phyloP scores from a whole-genome alignment of 1,284 basidiomycete species.

The Pisolithus thermaeus region DNA sequence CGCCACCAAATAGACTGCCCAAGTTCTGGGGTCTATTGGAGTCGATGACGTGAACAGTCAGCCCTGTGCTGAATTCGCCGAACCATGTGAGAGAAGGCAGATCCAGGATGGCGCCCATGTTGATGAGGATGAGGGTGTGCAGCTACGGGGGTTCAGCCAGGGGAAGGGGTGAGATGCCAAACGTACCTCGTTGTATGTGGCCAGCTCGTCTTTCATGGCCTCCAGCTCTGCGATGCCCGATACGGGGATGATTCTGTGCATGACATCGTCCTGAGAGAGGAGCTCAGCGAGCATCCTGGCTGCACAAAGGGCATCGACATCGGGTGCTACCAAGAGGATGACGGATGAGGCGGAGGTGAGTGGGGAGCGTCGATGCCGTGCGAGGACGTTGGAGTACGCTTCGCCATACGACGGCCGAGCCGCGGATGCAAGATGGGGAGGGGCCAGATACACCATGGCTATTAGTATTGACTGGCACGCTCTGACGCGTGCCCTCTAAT shows the following conservation, averaged over 20 bases:
- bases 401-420: slow-evolving; percentile 67
- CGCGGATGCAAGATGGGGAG: slow-evolving; percentile 57
- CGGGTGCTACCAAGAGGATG: slow-evolving; percentile 80
- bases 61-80: slow-evolving; percentile 54
- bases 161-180: background rate
- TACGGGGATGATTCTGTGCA: slow-evolving; percentile 88
- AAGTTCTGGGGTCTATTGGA: slow-evolving; percentile 90
- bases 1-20: slow-evolving; percentile 79
- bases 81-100: slow-evolving; percentile 73
- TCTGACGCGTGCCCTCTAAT: background rate
- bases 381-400: slow-evolving; percentile 74
- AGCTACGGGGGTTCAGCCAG: slow-evolving; percentile 47
- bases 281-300: slow-evolving; percentile 86
- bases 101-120: slow-evolving; percentile 88
- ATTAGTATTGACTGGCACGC: too few species aligned
- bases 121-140: slow-evolving; percentile 87
- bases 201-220: slow-evolving; percentile 60
- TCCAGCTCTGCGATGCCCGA: slow-evolving; percentile 79
- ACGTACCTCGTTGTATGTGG: slow-evolving; percentile 64
- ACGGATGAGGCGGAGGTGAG: slow-evolving; percentile 75
- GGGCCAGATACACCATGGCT: slow-evolving; percentile 66
- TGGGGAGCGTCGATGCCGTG: slow-evolving; percentile 68
- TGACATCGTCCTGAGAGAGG: slow-evolving; percentile 90
- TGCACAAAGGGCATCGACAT: slow-evolving; percentile 88
- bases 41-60: slow-evolving; percentile 90